Conservation (phyloP, 129 eudicot genomes). For the Saussurea involucrata region DNA sequence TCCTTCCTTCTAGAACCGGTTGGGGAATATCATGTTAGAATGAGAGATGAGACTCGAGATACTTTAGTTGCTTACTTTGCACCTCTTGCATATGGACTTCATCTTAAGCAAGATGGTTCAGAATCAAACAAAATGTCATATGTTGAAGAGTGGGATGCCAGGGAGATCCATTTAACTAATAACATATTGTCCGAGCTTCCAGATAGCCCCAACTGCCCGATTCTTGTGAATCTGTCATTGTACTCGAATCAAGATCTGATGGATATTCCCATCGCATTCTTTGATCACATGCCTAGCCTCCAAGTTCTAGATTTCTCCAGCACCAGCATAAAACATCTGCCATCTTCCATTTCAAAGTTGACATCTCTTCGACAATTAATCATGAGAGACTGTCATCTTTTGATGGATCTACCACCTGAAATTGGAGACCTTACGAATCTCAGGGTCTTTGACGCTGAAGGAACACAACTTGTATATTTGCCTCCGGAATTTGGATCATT, state of each 20-base stretch:
- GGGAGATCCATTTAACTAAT: conserved; percentile 8
- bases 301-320: conserved; percentile 31
- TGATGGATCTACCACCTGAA: conserved; percentile 29
- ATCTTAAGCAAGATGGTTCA: background rate
- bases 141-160: conserved; percentile 6
- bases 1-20: conserved; percentile 2
- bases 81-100: background rate
- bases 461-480: conserved; percentile 20
- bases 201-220: conserved; percentile 2
- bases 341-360: conserved; percentile 23
- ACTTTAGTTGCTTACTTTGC: background rate
- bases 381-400: conserved; percentile 15
- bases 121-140: background rate
- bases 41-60: conserved; percentile 13
- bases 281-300: conserved; percentile 23
- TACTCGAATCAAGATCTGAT: conserved; percentile 14
- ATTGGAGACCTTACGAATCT: conserved; percentile 21
- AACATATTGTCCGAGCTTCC: conserved; percentile 17
- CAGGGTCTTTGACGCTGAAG: conserved; percentile 17
- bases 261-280: conserved; percentile 16
- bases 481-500: conserved; percentile 13
- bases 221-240: conserved; percentile 13
- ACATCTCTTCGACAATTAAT: conserved; percentile 10
- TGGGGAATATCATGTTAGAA: background rate
- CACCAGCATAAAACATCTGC: conserved; percentile 24